A percentile compares a stretch with the other conserved stretches of the same genome.
Conservation (phyloP, 192 early-diverging fungal species). For the Coemansia sp. region DNA sequence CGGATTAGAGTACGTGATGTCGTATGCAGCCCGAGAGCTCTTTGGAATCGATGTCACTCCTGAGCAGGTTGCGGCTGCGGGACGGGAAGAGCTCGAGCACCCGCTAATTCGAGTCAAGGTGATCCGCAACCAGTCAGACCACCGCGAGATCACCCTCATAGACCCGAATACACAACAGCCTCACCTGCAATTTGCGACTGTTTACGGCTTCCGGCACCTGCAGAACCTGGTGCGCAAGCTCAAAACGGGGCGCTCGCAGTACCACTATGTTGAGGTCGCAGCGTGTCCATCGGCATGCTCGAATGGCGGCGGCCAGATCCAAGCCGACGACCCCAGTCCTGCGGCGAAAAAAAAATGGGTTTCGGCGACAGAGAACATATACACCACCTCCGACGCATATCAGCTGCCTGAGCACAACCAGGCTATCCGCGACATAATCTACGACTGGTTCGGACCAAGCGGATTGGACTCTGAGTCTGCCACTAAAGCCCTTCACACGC, state of each 20-base stretch:
- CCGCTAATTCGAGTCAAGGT: conserved; percentile 58
- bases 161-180: conserved; percentile 51
- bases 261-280: conserved; percentile 96
- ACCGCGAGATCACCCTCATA: conserved; percentile 63
- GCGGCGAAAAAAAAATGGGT: conserved; percentile 75
- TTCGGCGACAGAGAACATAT: conserved; percentile 61
- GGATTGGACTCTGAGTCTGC: conserved; percentile 63
- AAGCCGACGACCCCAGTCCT: conserved; percentile 49
- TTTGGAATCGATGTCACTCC: conserved; percentile 66
- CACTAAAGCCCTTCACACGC: conserved; percentile 66
- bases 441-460: conserved; percentile 72
- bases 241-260: conserved; percentile 67
- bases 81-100: conserved; percentile 34
- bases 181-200: conserved; percentile 74
- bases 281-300: conserved; percentile 97
- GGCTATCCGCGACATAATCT: conserved; percentile 59
- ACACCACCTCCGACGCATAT: conserved; percentile 52
- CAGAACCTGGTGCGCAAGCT: conserved; percentile 98
- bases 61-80: conserved; percentile 50
- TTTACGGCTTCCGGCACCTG: conserved; percentile 96
- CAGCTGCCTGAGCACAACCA: conserved; percentile 66
- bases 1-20: conserved; percentile 82
- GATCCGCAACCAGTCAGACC: conserved; percentile 77
- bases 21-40: conserved; percentile 72
- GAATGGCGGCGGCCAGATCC: conserved; percentile 95